Evolutionary conservation across 2,329 filamentous ascomycete species (phyloP), one percentile per base, ranked within the genome.

Genomic region (Ophiostoma australiae): DNA sequence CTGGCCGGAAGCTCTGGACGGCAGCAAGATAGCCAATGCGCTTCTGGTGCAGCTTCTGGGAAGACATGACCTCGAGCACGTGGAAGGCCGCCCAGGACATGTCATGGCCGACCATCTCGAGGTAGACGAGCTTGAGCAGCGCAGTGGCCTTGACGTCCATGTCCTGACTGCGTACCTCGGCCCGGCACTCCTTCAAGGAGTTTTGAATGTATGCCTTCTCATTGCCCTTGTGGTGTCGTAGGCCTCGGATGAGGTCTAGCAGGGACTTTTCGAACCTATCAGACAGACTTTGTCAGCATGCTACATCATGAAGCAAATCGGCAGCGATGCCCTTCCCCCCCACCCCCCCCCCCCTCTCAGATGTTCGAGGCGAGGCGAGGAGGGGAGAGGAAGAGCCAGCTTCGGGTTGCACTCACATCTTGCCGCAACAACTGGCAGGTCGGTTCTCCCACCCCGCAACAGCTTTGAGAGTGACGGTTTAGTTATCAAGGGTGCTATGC

Each of bases 11-110:
- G 83, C 91, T 98, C 84, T 99, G 95, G 39, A 97, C 93, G 10
- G 95, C 95, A 17, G 91, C 94, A 27, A 99, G 85, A 79, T 99
- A 99, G 72, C 94, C 95, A 65, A 97, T 93, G 74, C 94, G 87
- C 82, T 99, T 99, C 81, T 97, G 94, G 75, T 93, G 87, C 80
- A 97, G 97, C 79, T 97, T 98, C 67, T 91, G 85, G 55, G 93
- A 97, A 52, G 94, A 97, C 95, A 99, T 99, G 81, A 99, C 95
- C 82, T 99, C 95, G 67, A 99, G 89, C 69, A 98, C 94, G 79
- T 99, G 92, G 82, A 99, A 99, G 15, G 94, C 94, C 4, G 95
- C 95, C 95, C 95, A 99, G 3, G 94, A 97, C 95, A 99, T 99
- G 81, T 98, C 95, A 79, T 98, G 92, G 17, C 95, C 95, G 76